Conservation (phyloP, 331 rosid genomes). For the Quercus phellos region DNA sequence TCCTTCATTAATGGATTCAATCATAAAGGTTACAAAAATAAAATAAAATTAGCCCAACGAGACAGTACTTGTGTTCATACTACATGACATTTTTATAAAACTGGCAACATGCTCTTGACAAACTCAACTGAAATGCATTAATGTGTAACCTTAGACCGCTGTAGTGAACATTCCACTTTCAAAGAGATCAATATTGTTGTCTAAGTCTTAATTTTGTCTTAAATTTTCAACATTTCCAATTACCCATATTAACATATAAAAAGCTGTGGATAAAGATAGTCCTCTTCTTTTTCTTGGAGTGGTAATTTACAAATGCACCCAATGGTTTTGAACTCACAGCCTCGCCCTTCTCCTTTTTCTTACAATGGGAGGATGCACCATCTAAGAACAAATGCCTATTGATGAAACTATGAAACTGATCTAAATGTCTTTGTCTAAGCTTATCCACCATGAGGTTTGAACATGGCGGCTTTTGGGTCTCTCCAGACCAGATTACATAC, state of each 20-base stretch:
- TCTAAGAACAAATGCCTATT: neutral
- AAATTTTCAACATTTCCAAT: neutral
- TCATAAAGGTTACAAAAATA: neutral
- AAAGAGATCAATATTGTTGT: neutral
- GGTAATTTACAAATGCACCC: too few species aligned
- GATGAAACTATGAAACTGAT: neutral
- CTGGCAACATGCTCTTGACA: neutral
- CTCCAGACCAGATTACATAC: neutral
- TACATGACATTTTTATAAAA: neutral
- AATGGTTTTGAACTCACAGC: too few species aligned
- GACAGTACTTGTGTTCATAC: neutral
- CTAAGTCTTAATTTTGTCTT: neutral
- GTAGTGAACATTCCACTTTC: neutral
- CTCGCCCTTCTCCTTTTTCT: too few species aligned
- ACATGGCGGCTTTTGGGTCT: neutral
- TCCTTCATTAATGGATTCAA: neutral
- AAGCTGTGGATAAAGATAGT: neutral
- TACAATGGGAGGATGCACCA: too few species aligned
- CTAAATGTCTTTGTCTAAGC: neutral
- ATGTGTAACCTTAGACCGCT: neutral
- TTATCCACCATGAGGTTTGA: neutral
- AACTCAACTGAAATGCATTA: neutral
- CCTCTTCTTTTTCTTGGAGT: too few species aligned
- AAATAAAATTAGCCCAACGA: neutral
- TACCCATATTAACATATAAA: neutral